Conservation (phyloP, 108 stramenopile species). For the Fragilaria crotonensis region DNA sequence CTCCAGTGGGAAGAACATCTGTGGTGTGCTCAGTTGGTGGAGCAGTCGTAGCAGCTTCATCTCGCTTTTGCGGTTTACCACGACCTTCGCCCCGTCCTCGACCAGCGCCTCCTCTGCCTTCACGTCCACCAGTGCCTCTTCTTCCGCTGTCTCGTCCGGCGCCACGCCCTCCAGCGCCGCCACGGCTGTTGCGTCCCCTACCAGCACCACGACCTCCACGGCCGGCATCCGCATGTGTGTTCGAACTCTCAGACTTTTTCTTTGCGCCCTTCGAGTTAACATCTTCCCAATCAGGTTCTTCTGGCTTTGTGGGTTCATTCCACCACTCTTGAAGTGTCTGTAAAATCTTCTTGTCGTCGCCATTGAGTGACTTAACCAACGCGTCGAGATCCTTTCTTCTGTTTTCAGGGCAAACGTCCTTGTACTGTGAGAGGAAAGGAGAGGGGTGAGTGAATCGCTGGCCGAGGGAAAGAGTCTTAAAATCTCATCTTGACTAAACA, state of each 20-base stretch:
- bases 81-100: constrained; percentile 29
- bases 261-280: constrained; percentile 52
- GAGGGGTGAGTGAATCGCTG: background rate
- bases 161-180: too few relatives aligned
- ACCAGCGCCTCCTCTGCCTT: constrained; percentile 23
- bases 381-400: constrained; percentile 74
- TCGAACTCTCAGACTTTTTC: too few relatives aligned
- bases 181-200: constrained; percentile 8
- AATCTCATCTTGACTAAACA: too few relatives aligned
- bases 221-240: constrained; percentile 2
- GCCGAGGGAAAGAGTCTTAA: too few relatives aligned
- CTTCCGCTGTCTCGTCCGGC: constrained; percentile 15
- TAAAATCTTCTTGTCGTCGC: constrained; percentile 70
- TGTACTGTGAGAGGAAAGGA: constrained; percentile 20
- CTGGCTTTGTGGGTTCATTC: constrained; percentile 53
- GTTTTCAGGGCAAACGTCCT: constrained; percentile 66
- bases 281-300: constrained; percentile 68
- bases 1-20: background rate
- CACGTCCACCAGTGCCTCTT: constrained; percentile 30
- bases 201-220: constrained; percentile 37
- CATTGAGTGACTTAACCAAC: constrained; percentile 69
- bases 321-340: constrained; percentile 72
- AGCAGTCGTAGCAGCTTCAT: constrained; percentile 2
- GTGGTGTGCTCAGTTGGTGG: background rate
- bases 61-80: constrained; percentile 14